Conservation (phyloP, 2,329 filamentous ascomycete species). For the Botrytis aclada region DNA sequence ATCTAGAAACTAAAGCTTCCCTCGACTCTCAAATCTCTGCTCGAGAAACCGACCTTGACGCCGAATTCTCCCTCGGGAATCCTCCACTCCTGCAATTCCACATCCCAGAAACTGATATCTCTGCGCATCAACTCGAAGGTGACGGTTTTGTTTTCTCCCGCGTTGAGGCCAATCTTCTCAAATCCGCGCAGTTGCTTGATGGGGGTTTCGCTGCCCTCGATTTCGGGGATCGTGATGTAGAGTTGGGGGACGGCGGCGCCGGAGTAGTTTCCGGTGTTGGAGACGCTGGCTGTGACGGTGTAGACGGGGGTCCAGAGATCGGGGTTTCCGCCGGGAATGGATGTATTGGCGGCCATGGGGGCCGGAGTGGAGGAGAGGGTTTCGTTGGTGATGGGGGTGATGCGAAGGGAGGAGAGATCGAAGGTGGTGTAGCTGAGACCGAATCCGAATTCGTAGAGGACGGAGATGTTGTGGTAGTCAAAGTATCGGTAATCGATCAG, state of each 20-base stretch:
- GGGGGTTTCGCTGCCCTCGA: conserved; percentile 36
- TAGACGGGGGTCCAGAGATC: conserved; percentile 53
- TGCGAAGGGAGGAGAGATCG: conserved; percentile 42
- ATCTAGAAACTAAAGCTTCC: conserved; percentile 15
- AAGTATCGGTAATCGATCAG: conserved; percentile 50
- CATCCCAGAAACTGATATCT: conserved; percentile 85
- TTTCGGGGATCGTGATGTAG: conserved; percentile 35
- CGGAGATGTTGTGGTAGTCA: conserved; percentile 41
- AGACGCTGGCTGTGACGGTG: conserved; percentile 46
- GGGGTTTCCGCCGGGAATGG: conserved; percentile 52
- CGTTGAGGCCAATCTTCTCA: conserved; percentile 66
- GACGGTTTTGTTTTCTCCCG: conserved; percentile 66
- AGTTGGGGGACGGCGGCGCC: conserved; percentile 37
- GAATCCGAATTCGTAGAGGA: conserved; percentile 43
- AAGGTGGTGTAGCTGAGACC: conserved; percentile 75
- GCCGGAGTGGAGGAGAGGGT: conserved; percentile 35
- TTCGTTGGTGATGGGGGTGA: conserved; percentile 32
- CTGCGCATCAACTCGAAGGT: conserved; percentile 67
- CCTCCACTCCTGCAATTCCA: conserved; percentile 73
- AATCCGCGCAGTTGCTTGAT: conserved; percentile 70
- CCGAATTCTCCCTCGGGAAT: conserved; percentile 25
- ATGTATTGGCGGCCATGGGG: conserved; percentile 37
- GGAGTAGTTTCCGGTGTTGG: conserved; percentile 47
- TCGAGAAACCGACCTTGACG: conserved; percentile 28
- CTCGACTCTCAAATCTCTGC: conserved; percentile 27